Conservation (phyloP, 768 basidiomycete species). For the Pulveroboletus sp. region DNA sequence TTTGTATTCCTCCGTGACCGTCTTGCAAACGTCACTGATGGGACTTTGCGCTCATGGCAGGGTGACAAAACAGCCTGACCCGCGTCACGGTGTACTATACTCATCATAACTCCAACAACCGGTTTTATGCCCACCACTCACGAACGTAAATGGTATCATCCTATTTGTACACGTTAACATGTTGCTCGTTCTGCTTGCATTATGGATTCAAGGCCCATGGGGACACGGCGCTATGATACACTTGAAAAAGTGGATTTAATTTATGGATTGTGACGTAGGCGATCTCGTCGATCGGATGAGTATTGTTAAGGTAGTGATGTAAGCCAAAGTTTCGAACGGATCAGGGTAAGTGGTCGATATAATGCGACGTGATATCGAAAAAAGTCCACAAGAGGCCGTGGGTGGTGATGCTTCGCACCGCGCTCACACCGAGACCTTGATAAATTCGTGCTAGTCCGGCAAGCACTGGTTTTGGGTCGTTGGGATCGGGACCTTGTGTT, state of each 20-base stretch:
- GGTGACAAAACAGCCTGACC: constrained; percentile 6
- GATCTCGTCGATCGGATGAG: constrained; percentile 6
- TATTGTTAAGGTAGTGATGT: constrained; percentile 10
- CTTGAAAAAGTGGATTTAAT: constrained; percentile 13
- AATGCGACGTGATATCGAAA: constrained; percentile 74
- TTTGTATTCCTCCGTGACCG: constrained; percentile 3
- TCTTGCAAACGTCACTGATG: not conserved
- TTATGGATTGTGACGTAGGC: constrained; percentile 11
- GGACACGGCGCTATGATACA: constrained; percentile 26
- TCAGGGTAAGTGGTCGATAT: constrained; percentile 61
- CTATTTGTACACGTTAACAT: constrained; percentile 2
- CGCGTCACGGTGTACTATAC: constrained; percentile 7
- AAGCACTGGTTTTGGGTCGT: constrained; percentile 69
- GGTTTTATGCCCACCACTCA: not conserved
- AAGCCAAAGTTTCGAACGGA: not conserved
- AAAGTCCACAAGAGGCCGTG: constrained; percentile 94
- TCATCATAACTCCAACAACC: not conserved
- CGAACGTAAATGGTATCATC: not conserved
- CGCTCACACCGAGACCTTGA: constrained; percentile 91
- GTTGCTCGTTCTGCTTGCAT: constrained; percentile 7
- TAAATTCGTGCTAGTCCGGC: constrained; percentile 83
- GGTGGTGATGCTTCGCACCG: constrained; percentile 85
- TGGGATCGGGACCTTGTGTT: constrained; percentile 67
- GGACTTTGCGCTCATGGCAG: not conserved
- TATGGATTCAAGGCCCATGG: constrained; percentile 7